phyloP scores from a whole-genome alignment of 768 basidiomycete species.

The Scleroderma citrinum region DNA sequence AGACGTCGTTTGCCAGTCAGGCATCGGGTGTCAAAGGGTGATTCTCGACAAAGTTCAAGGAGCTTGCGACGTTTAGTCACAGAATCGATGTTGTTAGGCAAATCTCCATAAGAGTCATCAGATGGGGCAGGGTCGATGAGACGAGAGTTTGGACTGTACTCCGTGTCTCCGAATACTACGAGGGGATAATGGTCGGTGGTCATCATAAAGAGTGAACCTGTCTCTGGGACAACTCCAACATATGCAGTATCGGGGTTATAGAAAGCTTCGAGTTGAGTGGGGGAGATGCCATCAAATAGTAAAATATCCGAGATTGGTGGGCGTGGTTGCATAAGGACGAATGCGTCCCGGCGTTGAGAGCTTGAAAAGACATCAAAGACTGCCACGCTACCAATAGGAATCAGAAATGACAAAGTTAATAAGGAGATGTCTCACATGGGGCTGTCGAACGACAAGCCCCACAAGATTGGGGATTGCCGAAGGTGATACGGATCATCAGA shows the following conservation, averaged over 20 bases:
- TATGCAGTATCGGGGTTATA: constrained; percentile 58
- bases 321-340: constrained; percentile 84
- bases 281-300: constrained; percentile 35
- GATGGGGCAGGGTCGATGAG: constrained; percentile 33
- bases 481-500: constrained; percentile 22
- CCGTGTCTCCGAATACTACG: constrained; percentile 60
- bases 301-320: constrained; percentile 71
- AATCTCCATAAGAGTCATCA: constrained; percentile 26
- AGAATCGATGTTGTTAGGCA: constrained; percentile 38
- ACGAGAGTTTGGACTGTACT: constrained; percentile 26
- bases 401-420: background rate
- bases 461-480: constrained; percentile 40
- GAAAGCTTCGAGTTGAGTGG: constrained; percentile 33
- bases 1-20: constrained; percentile 55
- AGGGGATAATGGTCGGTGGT: constrained; percentile 77
- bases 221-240: constrained; percentile 71
- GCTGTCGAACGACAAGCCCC: constrained; percentile 53
- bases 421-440: constrained; percentile 53
- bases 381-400: constrained; percentile 54
- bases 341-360: constrained; percentile 47
- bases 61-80: constrained; percentile 41
- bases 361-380: constrained; percentile 69
- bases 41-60: constrained; percentile 34
- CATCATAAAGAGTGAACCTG: constrained; percentile 78
- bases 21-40: constrained; percentile 47